Conservation (phyloP, 225 moss, liverwort and hornwort species). For the Thuidium tamariscinum region DNA sequence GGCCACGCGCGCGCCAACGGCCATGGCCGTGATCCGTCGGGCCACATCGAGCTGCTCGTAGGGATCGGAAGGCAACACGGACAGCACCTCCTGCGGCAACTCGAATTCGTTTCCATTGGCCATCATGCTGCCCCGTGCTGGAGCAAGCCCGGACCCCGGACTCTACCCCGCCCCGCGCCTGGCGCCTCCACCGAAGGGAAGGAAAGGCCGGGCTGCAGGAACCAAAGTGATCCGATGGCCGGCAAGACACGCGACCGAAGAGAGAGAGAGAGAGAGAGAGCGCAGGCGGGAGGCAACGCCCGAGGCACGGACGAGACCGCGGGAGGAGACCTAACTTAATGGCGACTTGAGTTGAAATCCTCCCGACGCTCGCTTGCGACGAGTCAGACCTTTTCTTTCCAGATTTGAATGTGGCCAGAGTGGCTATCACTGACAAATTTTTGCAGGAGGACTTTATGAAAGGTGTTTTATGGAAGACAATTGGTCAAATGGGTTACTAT, state of each 20-base stretch:
- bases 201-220: not conserved
- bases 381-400: not conserved
- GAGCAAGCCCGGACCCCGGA: not conserved
- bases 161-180: not conserved
- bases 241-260: not conserved
- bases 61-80: constrained; percentile 76
- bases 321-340: not conserved
- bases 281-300: not conserved
- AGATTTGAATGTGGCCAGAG: not conserved
- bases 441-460: not conserved
- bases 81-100: constrained; percentile 62
- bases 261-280: not conserved
- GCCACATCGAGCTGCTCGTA: constrained; percentile 93
- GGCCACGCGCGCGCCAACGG: constrained; percentile 60
- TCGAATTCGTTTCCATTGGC: constrained; percentile 62
- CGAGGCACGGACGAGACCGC: not conserved
- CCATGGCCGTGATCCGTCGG: constrained; percentile 78
- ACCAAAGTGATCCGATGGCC: not conserved
- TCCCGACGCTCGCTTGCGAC: not conserved
- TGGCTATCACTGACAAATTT: not conserved
- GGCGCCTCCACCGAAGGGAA: not conserved
- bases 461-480: not conserved
- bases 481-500: not conserved
- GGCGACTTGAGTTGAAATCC: not conserved
- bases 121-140: not conserved